Evolutionary conservation across 75 land plant species (phyloP).

Genomic region (Pinus tabuliformis): DNA sequence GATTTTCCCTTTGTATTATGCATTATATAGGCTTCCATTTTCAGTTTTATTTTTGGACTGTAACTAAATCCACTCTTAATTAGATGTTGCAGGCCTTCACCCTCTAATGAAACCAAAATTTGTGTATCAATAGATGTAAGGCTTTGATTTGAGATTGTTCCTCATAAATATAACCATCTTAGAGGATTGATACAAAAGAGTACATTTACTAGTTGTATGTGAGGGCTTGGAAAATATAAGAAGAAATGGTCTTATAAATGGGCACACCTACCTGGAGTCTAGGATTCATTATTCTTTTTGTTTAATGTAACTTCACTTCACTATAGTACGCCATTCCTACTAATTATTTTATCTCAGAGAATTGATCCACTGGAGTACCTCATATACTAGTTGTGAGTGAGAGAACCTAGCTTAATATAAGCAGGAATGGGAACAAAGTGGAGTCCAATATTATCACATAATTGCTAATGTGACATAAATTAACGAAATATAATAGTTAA

Average conservation of each 20-base stretch:
- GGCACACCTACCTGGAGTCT: background rate
- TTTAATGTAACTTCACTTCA: background rate
- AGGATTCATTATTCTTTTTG: slow-evolving; percentile 3
- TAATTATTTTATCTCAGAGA: no score
- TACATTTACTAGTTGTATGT: background rate
- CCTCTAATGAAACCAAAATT: background rate
- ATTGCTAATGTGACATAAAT: no score
- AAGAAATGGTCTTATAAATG: background rate
- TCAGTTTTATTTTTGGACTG: background rate
- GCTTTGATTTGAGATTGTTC: background rate
- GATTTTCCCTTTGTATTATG: background rate
- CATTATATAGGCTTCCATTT: background rate
- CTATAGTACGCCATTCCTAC: no score
- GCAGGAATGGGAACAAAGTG: no score
- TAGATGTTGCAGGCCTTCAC: background rate
- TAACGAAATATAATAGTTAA: no score
- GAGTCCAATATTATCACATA: no score
- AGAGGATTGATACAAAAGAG: background rate
- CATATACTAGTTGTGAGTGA: no score
- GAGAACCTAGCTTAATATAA: no score
- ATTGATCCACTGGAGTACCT: no score
- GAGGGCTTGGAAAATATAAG: background rate
- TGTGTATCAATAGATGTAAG: background rate
- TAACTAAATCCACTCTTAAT: slow-evolving; percentile 8
- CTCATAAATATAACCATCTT: background rate